These are phyloP conservation scores for Nemania sp. DNA, from an alignment of 2,329 filamentous ascomycete genomes.

Conservation along the genomic window DNA sequence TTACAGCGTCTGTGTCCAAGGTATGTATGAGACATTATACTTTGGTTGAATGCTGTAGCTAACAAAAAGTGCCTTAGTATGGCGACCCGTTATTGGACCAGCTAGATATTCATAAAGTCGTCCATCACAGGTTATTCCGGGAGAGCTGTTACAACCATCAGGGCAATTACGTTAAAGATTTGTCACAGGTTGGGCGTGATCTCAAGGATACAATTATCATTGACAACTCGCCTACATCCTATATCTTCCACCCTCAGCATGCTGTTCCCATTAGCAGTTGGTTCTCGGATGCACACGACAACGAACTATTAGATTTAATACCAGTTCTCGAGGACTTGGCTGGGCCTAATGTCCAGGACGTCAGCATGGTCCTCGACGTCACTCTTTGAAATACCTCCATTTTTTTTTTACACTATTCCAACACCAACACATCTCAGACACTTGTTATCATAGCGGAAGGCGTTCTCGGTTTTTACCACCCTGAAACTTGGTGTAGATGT, in stretches of 20 bases:
- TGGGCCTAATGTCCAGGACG: conserved; percentile 87
- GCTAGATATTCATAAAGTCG: conserved; percentile 95
- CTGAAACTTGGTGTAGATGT: conserved; percentile 64
- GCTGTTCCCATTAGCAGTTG: conserved; percentile 99
- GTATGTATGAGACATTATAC: conserved; percentile 63
- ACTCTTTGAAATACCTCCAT: conserved; percentile 66
- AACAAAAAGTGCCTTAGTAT: conserved; percentile 69
- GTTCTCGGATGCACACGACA: conserved; percentile 99
- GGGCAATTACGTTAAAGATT: conserved; percentile 99
- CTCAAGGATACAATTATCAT: conserved; percentile 99
- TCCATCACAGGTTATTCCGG: conserved; percentile 95
- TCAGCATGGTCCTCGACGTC: conserved; percentile 97
- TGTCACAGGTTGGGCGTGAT: conserved; percentile 95
- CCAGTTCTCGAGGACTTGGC: conserved; percentile 98
- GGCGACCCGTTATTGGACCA: conserved; percentile 96
- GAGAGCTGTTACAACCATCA: conserved; percentile 99
- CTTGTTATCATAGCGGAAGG: conserved; percentile 65
- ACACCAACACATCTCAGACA: conserved; percentile 45
- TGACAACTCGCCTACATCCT: conserved; percentile 98
- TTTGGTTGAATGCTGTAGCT: conserved; percentile 30
- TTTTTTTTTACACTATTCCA: conserved; percentile 47
- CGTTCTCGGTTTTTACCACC: conserved; percentile 63
- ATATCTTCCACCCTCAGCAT: conserved; percentile 99
- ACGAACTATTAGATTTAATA: conserved; percentile 96
- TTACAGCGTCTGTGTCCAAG: conserved; percentile 98